phyloP scores from a whole-genome alignment of 225 moss, liverwort and hornwort species.

The Thuidium tamariscinum region DNA sequence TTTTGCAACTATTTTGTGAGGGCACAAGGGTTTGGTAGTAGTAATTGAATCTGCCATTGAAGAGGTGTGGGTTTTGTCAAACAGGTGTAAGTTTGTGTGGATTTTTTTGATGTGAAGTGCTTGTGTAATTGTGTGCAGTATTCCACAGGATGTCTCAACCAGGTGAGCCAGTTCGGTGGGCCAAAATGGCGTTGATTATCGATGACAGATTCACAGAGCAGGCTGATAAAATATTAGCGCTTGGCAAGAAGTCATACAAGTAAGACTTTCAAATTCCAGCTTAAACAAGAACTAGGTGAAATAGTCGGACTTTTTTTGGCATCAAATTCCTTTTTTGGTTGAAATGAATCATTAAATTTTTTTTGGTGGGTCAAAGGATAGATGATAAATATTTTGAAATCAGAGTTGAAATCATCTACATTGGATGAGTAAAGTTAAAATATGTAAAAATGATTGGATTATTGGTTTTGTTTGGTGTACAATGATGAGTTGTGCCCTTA shows the following conservation, averaged over 20 bases:
- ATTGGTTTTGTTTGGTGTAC: too few species aligned
- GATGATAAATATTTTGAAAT: not conserved
- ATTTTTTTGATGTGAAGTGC: not conserved
- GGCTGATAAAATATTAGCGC: not conserved
- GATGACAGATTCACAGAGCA: slow-evolving; percentile 18
- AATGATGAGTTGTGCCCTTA: too few species aligned
- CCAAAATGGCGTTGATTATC: slow-evolving; percentile 40
- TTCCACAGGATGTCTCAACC: slow-evolving; percentile 71
- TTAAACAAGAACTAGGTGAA: not conserved
- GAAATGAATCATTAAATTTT: not conserved
- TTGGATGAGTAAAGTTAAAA: not conserved
- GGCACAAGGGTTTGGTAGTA: not conserved
- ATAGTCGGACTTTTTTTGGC: not conserved
- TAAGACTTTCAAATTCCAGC: not conserved
- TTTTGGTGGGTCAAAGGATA: not conserved
- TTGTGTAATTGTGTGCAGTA: slow-evolving; percentile 10
- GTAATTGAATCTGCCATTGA: not conserved
- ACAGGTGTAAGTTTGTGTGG: not conserved
- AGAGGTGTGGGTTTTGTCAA: not conserved
- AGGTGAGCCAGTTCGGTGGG: slow-evolving; percentile 55
- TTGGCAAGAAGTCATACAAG: slow-evolving; percentile 17
- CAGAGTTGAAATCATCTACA: not conserved
- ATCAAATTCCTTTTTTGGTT: not conserved
- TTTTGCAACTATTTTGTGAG: not conserved
- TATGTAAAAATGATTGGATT: not conserved